These are phyloP conservation scores for Candida khao-thaluensis DNA, from an alignment of 805 yeast genomes.

Conservation along the genomic window DNA sequence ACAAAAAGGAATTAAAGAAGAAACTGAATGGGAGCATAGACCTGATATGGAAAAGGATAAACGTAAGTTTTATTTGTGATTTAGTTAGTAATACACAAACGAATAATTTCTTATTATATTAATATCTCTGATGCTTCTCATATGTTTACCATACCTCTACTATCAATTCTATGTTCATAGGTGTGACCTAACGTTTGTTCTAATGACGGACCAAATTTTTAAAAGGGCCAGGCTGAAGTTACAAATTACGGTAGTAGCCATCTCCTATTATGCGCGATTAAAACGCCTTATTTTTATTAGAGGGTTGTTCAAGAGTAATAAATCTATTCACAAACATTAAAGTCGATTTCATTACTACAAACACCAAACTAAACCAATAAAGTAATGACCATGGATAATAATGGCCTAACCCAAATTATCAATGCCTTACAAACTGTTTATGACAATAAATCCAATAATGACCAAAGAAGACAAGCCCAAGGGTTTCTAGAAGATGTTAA, in stretches of 20 bases:
- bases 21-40: conserved; percentile 93
- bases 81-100: no score
- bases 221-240: no score
- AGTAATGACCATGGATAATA: conserved; percentile 14
- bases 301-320: background rate
- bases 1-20: conserved; percentile 89
- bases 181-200: no score
- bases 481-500: conserved; percentile 73
- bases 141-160: no score
- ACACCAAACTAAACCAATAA: background rate
- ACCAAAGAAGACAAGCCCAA: conserved; percentile 54
- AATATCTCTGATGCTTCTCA: no score
- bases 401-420: conserved; percentile 70
- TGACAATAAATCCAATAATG: conserved; percentile 60
- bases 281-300: conserved; percentile 6
- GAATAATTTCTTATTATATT: no score
- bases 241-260: no score
- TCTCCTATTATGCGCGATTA: conserved; percentile 7
- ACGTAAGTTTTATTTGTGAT: conserved; percentile 79
- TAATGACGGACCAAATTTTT: no score
- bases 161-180: no score
- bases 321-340: no score
- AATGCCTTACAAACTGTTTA: conserved; percentile 76
- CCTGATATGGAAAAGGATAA: conserved; percentile 97
- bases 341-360: no score